Conservation (phyloP, 2,329 filamentous ascomycete species). For the Talaromyces sp. region DNA sequence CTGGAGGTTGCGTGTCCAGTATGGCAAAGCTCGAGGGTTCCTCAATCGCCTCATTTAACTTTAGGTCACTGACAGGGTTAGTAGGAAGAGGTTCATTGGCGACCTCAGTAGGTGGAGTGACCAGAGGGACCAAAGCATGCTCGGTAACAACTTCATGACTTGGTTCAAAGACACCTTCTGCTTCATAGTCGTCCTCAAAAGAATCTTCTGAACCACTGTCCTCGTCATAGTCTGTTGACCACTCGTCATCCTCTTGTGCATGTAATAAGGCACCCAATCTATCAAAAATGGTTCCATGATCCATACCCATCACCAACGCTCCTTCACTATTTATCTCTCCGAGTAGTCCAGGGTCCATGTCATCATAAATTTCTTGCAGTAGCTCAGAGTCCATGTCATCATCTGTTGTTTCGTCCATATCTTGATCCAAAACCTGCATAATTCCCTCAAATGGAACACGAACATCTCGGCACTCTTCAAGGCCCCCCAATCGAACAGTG, state of each 20-base stretch:
- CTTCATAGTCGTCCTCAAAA: no score
- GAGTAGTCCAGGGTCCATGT: background rate
- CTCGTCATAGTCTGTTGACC: conserved; percentile 24
- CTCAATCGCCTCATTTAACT: conserved; percentile 5
- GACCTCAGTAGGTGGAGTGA: conserved; percentile 2
- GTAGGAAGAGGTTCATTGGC: background rate
- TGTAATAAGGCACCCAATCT: conserved; percentile 19
- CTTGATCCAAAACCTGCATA: conserved; percentile 38
- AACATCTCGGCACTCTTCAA: conserved; percentile 47
- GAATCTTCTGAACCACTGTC: no score
- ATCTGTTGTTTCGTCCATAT: conserved; percentile 13
- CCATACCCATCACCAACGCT: background rate
- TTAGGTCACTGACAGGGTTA: background rate
- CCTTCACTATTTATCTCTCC: background rate
- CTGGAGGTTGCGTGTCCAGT: conserved; percentile 40
- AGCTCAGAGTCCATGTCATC: background rate
- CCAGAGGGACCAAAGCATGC: background rate
- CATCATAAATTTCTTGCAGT: background rate
- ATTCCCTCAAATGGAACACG: conserved; percentile 45
- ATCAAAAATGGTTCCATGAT: conserved; percentile 8
- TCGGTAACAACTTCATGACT: conserved; percentile 35
- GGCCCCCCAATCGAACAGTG: conserved; percentile 50
- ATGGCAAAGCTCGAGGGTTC: conserved; percentile 30
- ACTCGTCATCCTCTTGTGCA: conserved; percentile 13
- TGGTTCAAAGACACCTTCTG: background rate